Conservation (phyloP, 371 early-diverging fungal genomes). For the Paramicrosporidium saccamoebae region DNA sequence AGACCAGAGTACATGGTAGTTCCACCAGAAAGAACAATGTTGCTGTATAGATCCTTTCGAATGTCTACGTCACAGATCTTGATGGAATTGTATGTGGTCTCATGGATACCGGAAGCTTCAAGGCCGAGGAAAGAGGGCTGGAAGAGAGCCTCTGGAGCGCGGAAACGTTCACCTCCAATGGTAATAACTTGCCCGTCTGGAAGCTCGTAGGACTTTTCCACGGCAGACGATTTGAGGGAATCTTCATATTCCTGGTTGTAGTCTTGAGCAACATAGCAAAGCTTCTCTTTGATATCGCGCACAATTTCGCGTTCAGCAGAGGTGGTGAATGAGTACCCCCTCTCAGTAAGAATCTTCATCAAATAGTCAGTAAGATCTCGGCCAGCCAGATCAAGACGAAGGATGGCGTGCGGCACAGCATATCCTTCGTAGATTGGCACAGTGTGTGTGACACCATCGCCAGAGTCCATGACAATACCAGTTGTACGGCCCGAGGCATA, state of each 20-base stretch:
- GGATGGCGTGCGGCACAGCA: conserved; percentile 90
- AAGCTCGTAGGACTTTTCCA: conserved; percentile 92
- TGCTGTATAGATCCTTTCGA: conserved; percentile 79
- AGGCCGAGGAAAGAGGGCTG: conserved; percentile 77
- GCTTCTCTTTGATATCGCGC: conserved; percentile 99
- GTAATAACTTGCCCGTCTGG: conserved; percentile 98
- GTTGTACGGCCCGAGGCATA: conserved; percentile 99
- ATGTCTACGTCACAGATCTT: conserved; percentile 94
- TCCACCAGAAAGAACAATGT: conserved; percentile 81
- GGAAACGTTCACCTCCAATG: conserved; percentile 94
- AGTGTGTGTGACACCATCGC: conserved; percentile 99
- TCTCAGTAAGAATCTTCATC: conserved; percentile 87
- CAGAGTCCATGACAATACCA: conserved; percentile 99
- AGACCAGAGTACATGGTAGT: conserved; percentile 86
- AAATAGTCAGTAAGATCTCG: conserved; percentile 96
- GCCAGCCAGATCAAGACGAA: conserved; percentile 78
- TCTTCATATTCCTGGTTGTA: conserved; percentile 95
- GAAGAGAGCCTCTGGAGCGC: conserved; percentile 96
- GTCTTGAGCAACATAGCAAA: conserved; percentile 94
- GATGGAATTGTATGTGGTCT: conserved; percentile 79
- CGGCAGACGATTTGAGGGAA: conserved; percentile 55
- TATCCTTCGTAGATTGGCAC: conserved; percentile 99
- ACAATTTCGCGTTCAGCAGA: conserved; percentile 99
- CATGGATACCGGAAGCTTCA: conserved; percentile 74
- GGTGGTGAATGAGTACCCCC: conserved; percentile 94